Evolutionary conservation across 2,329 filamentous ascomycete species (phyloP), one percentile per base, ranked within the genome.

Genomic region (Cordyceps pruinosa): DNA sequence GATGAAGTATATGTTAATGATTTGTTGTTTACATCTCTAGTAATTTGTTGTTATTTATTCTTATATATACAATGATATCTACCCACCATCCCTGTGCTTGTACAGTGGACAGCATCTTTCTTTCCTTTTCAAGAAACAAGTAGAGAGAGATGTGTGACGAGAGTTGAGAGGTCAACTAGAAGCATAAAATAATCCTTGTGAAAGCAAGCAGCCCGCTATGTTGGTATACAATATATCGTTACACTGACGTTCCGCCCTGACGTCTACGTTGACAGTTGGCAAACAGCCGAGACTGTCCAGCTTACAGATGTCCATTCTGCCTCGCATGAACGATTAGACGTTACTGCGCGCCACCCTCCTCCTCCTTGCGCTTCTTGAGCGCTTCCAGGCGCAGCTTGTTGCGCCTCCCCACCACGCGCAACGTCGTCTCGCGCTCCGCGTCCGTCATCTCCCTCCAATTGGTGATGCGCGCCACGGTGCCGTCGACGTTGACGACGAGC

Each of bases 381-480:
- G 73, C 76, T 49, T 79, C 82, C 61, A 87, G 67, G 15, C 88
- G 74, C 65, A 78, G 62, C 73, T 85, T 77, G 67, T 92, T 91
- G 66, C 88, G 75, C 76, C 82, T 86, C 10, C 83, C 82, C 63
- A 92, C 66, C 48, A 90, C 72, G 46, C 84, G 76, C 67, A 90
- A 62, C 37, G 87, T 89, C 65, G 84, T 88, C 67, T 81, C 72
- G 68, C 76, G 78, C 75, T 91, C 88, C 7, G 83, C 77, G 26
- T 83, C 82, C 2, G 81, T 80, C 88, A 91, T 90, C 61, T 84
- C 74, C 9, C 73, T 76, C 88, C 88, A 92, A 69, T 92, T 91
- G 35, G 78, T 72, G 64, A 92, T 88, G 34, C 87, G 79, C 57
- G 84, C 84, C 63, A 90, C 70, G 9, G 85, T 85, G 21, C 88